A percentile compares a stretch with the other conserved stretches of the same genome.
Conservation (phyloP, 768 basidiomycete genomes). For the Lepiota venenata region DNA sequence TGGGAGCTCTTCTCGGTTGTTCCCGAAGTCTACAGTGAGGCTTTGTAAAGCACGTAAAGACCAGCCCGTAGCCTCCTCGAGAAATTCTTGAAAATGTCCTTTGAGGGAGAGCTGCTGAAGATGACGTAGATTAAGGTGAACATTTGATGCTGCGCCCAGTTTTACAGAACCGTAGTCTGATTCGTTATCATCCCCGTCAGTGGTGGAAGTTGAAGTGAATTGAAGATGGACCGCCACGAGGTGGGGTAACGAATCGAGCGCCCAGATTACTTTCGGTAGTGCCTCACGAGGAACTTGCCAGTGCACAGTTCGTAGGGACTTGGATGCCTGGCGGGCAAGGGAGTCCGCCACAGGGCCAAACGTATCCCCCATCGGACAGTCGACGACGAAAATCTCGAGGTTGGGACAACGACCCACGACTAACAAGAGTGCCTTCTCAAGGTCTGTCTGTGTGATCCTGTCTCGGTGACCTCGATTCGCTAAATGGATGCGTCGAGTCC, state of each 20-base stretch:
- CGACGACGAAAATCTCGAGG: conserved; percentile 68
- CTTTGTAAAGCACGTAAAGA: conserved; percentile 54
- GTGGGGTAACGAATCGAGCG: conserved; percentile 56
- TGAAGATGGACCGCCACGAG: conserved; percentile 57
- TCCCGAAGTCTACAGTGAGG: conserved; percentile 53
- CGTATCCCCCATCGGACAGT: conserved; percentile 56
- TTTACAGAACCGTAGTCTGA: conserved; percentile 30
- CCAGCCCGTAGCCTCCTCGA: conserved; percentile 72
- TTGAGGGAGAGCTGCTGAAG: conserved; percentile 63
- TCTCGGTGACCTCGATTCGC: conserved; percentile 27
- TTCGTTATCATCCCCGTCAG: conserved; percentile 37
- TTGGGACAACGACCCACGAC: conserved; percentile 68
- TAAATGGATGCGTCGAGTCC: conserved; percentile 64
- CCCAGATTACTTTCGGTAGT: conserved; percentile 69
- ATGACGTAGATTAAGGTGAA: conserved; percentile 48
- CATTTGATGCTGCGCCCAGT: conserved; percentile 58
- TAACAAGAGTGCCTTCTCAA: conserved; percentile 52
- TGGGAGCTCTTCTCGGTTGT: conserved; percentile 45
- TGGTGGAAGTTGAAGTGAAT: conserved; percentile 36
- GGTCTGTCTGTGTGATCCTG: conserved; percentile 40
- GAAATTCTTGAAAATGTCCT: conserved; percentile 59
- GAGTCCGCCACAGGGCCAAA: conserved; percentile 68
- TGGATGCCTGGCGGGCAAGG: conserved; percentile 46
- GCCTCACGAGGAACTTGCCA: conserved; percentile 52
- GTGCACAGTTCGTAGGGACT: conserved; percentile 56